Evolutionary conservation across 2,329 filamentous ascomycete species (phyloP), one percentile per base, ranked within the genome.

Genomic region (Diaporthe citriasiana): DNA sequence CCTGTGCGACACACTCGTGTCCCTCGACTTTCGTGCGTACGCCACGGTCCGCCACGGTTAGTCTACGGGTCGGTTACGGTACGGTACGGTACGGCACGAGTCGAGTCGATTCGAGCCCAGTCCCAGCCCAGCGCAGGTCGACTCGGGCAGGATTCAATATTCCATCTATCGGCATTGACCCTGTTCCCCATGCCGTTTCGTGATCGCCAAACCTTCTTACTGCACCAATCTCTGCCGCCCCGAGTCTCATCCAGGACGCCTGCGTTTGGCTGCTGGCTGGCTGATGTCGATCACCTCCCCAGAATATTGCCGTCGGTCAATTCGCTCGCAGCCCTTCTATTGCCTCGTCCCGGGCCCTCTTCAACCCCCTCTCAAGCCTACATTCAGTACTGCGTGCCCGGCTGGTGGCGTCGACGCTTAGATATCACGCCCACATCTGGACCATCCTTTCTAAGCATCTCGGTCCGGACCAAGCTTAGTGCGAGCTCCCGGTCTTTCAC

Each of bases 261-360:
- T 50, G 63, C 45, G 7, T 25, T 66, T n/a, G n/a, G 22, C 42
- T 68, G 63, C 63, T 53, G 47, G 63, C 63, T 68, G 63, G 63
- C 63, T 68, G 63, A 68, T 68, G 33, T 68, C 63, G 47, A 53
- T 68, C 63, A 68, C 47, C 63, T 68, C 47, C 38, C 38, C n/a
- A 40, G 47, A 53, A 68, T 68, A 68, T 68, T 53, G 63, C 63
- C 63, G 63, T 40, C 63, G 63, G 63, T 68, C 63, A 68, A 68
- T 53, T 68, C n/a, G 3, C 47, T 38, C 45, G 33, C 30, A 17
- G 42, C 42, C 60, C 42, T 38, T 7, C 60, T n/a, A 35, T 50
- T 35, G 22, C 45, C 30, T 38, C 47, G 30, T 35, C 33, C 60
- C 30, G 45, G 45, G n/a, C 63, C 33, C 63, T 68, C 63, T 12